Conservation (phyloP, 192 early-diverging fungal genomes). For the Phycomyces blakesleeanus region DNA sequence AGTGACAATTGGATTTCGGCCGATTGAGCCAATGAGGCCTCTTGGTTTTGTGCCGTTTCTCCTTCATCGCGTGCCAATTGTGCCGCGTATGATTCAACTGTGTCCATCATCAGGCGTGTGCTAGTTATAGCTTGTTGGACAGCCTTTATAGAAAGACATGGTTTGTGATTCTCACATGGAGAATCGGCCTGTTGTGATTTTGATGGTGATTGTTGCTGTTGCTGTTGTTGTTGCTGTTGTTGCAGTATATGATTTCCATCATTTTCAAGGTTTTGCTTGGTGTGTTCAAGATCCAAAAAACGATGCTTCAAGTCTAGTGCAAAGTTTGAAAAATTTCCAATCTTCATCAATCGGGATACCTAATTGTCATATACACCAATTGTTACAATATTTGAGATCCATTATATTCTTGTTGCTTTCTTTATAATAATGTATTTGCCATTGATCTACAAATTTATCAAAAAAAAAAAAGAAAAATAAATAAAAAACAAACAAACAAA, state of each 20-base stretch:
- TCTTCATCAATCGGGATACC: conserved; percentile 44
- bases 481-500: too few species aligned
- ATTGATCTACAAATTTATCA: too few species aligned
- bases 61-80: conserved; percentile 1
- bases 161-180: neutral
- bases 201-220: too few species aligned
- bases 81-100: conserved; percentile 15
- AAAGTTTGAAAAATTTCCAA: conserved; percentile 49
- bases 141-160: conserved; percentile 21
- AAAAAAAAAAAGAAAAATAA: too few species aligned
- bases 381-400: too few species aligned
- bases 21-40: neutral
- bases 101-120: conserved; percentile 28
- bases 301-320: conserved; percentile 41
- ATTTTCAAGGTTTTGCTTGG: conserved; percentile 15
- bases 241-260: neutral
- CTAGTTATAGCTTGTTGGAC: conserved; percentile 20
- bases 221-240: too few species aligned
- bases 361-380: too few species aligned
- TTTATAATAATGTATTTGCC: neutral
- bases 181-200: too few species aligned
- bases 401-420: too few species aligned
- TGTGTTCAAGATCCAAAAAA: conserved; percentile 47
- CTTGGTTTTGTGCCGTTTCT: neutral
- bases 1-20: neutral